Base-by-base conservation (phyloP, 257 asterid genomes). In the Lycium barbarum region DNA sequence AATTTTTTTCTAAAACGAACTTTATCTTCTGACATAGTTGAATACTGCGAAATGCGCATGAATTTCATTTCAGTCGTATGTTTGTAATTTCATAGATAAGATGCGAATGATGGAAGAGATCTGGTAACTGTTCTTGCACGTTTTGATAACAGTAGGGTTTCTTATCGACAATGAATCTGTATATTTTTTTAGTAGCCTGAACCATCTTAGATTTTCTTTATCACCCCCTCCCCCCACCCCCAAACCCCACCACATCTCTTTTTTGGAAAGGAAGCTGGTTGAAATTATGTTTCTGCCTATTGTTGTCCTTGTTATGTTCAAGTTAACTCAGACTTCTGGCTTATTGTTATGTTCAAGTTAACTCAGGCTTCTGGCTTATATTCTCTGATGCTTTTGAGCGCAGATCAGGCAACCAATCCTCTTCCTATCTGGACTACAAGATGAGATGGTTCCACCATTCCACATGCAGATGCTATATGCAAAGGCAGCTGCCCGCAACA, bases 391-490 rank as follows among this genome's bases (percentile, higher is more conserved):
- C 74, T 84, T 83, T 74, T 74, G 78, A 62, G 85, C 87, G 90
- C 94, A 97, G 99, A 89, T 97, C 83, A 90, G 90, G 83, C 98
- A 92, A 84, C 98, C 99, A 61, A 91, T 95, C 80, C 98, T 95
- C 83, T 93, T 96, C 87, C 93, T 96, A 83, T 95, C 99, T 84
- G 99, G 99, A 88, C 87, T 91, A 88, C 95, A 91, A 92, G 99
- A 97, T 88, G 98, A 97, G 87, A 92, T 92, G 97, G 98, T 97
- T 82, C 99, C 99, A 47, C 97, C 98, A 35, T 88, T 90, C 20
- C 99, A 97, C 92, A 97, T 97, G 99, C 92, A 92, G 89, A 89
- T 93, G 97, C 71, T 93, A 83, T 96, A 93, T 83, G 99, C 98
- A 84, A 93, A 93, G 91, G 98, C 98, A 78, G 99, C 99, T 87